These are phyloP conservation scores for Fraxinus quadrangulata DNA, from an alignment of 257 asterid genomes.

Conservation along the genomic window DNA sequence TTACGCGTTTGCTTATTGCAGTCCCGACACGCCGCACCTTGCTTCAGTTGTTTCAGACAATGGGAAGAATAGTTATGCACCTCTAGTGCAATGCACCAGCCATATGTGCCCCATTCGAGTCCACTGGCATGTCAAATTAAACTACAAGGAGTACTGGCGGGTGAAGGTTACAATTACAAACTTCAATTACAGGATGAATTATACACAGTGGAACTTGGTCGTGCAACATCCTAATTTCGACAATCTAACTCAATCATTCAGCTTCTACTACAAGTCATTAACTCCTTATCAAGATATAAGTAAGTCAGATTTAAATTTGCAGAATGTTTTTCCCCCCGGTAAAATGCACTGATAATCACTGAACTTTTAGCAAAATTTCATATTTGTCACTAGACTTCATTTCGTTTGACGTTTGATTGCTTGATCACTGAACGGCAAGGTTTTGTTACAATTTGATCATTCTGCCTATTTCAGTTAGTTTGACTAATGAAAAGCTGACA, in stretches of 20 bases:
- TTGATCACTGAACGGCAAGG: too few species aligned
- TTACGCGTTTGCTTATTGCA: conserved; percentile 24
- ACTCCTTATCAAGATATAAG: conserved; percentile 58
- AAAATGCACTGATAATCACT: neutral
- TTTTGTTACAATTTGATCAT: neutral
- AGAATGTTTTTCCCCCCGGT: neutral
- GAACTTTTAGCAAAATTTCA: neutral
- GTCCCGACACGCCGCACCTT: conserved; percentile 51
- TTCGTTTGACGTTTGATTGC: neutral
- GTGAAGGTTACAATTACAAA: conserved; percentile 58
- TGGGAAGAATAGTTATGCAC: conserved; percentile 40
- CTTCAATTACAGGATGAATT: conserved; percentile 63
- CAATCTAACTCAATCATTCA: conserved; percentile 57
- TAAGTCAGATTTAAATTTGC: conserved; percentile 29
- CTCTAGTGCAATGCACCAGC: conserved; percentile 60
- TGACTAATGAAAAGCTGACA: neutral
- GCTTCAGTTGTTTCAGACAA: conserved; percentile 55
- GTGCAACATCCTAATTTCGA: conserved; percentile 65
- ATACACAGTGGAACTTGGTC: conserved; percentile 61
- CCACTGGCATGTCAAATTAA: conserved; percentile 66
- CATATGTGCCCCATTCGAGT: conserved; percentile 72
- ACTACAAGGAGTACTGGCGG: conserved; percentile 69
- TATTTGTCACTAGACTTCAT: neutral
- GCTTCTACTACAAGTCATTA: conserved; percentile 66
- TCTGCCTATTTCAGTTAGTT: neutral